These are phyloP conservation scores for Xylariaceae sp. DNA, from an alignment of 2,329 filamentous ascomycete genomes.

Conservation along the genomic window DNA sequence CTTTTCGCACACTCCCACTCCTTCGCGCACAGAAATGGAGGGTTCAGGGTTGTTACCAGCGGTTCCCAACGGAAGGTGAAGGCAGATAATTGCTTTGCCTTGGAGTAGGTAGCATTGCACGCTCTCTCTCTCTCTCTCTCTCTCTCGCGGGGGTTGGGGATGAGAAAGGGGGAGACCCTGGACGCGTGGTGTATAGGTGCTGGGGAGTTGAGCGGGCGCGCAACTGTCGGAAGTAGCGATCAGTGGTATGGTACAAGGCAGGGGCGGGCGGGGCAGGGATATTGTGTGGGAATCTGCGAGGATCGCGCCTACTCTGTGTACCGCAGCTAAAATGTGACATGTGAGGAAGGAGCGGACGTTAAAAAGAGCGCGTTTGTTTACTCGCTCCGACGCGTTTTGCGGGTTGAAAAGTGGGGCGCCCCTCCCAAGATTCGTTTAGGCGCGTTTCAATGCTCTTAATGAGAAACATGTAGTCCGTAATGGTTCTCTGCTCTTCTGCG, in stretches of 20 bases:
- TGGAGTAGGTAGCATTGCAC: constrained; percentile 17
- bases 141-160: too few species aligned
- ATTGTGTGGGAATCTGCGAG: constrained; percentile 4
- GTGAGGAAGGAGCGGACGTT: constrained; percentile 4
- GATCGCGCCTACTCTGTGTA: constrained; percentile 17
- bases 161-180: constrained; percentile 13
- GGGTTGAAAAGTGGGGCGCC: constrained; percentile 11
- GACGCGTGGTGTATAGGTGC: neutral
- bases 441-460: neutral
- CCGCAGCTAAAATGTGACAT: constrained; percentile 18
- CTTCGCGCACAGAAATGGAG: constrained; percentile 12
- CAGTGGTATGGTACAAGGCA: constrained; percentile 19
- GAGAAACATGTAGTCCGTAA: neutral
- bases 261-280: constrained; percentile 5
- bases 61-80: constrained; percentile 4
- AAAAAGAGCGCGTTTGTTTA: constrained; percentile 25
- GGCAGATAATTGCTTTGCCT: constrained; percentile 13
- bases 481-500: too few species aligned
- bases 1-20: constrained; percentile 4
- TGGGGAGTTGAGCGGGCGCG: constrained; percentile 6
- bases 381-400: constrained; percentile 19
- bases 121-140: neutral
- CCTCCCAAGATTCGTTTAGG: constrained; percentile 5
- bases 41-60: constrained; percentile 3
- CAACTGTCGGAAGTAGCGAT: constrained; percentile 21